These are phyloP conservation scores for Macrophomina tecta DNA, from an alignment of 2,329 filamentous ascomycete genomes.

Conservation along the genomic window DNA sequence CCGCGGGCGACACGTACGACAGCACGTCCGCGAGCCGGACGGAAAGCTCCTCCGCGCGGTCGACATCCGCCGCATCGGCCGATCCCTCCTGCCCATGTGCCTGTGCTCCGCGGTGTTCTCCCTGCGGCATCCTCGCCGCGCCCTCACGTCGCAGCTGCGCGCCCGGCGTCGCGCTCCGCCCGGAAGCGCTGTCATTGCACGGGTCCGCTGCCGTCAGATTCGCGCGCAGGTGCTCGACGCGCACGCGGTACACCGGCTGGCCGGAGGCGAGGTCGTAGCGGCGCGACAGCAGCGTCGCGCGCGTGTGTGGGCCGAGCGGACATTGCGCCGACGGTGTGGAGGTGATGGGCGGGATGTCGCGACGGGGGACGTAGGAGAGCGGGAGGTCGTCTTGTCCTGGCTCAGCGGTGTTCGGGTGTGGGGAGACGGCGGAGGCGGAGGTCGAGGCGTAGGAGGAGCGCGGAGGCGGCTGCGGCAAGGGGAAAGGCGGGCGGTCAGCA, in stretches of 20 bases:
- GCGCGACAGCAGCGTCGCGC: neutral
- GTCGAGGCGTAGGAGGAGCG: neutral
- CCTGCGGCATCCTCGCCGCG: neutral
- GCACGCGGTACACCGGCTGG: conserved; percentile 18
- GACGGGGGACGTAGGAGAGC: neutral
- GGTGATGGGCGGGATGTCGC: conserved; percentile 5
- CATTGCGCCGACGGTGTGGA: conserved; percentile 5
- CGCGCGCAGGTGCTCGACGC: neutral
- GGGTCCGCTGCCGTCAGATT: too few species aligned
- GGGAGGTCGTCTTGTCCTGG: neutral
- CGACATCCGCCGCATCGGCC: neutral
- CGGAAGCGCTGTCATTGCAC: too few species aligned
- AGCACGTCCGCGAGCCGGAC: conserved; percentile 6
- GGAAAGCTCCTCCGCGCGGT: neutral
- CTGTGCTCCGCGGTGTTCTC: neutral
- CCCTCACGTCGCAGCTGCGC: neutral
- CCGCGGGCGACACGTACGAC: conserved; percentile 7
- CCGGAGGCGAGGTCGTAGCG: conserved; percentile 1
- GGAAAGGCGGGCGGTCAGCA: neutral
- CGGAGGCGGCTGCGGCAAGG: neutral
- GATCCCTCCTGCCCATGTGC: neutral
- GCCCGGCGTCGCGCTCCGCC: too few species aligned
- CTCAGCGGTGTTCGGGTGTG: neutral
- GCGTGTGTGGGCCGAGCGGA: neutral
- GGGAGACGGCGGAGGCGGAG: neutral